Evolutionary conservation across 129 eudicot species (phyloP).

Genomic region (Helianthus tuberosus): DNA sequence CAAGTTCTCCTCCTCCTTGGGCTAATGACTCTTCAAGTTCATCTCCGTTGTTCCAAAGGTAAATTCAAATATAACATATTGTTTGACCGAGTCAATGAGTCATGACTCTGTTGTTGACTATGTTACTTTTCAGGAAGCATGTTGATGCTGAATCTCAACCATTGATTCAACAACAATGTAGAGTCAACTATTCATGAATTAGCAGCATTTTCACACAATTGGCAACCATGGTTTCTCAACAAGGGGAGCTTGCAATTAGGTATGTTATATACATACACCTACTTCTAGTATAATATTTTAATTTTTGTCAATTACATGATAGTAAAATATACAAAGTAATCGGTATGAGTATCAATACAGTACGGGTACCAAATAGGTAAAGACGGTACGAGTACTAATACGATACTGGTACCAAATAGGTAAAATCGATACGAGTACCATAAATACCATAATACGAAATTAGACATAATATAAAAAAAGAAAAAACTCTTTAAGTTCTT

Average conservation of each 20-base stretch:
- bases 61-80: conserved; percentile 2
- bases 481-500: too few species aligned
- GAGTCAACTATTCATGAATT: conserved; percentile 94
- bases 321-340: not conserved
- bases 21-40: conserved; percentile 63
- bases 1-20: conserved; percentile 90
- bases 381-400: too few species aligned
- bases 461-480: too few species aligned
- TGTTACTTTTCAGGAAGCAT: conserved; percentile 45
- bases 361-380: too few species aligned
- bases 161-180: conserved; percentile 76
- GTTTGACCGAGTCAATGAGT: too few species aligned
- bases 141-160: conserved; percentile 85
- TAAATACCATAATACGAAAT: too few species aligned
- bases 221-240: conserved; percentile 97
- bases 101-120: too few species aligned
- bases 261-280: conserved; percentile 19
- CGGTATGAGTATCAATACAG: too few species aligned
- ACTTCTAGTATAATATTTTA: not conserved
- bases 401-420: too few species aligned
- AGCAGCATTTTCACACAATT: conserved; percentile 83
- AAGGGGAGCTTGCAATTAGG: conserved; percentile 96
- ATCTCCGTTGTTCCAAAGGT: conserved; percentile 75
- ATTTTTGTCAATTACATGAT: not conserved
- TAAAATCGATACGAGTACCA: too few species aligned